Evolutionary conservation across 225 moss, liverwort and hornwort species (phyloP).

Genomic region (Pleurozium schreberi): DNA sequence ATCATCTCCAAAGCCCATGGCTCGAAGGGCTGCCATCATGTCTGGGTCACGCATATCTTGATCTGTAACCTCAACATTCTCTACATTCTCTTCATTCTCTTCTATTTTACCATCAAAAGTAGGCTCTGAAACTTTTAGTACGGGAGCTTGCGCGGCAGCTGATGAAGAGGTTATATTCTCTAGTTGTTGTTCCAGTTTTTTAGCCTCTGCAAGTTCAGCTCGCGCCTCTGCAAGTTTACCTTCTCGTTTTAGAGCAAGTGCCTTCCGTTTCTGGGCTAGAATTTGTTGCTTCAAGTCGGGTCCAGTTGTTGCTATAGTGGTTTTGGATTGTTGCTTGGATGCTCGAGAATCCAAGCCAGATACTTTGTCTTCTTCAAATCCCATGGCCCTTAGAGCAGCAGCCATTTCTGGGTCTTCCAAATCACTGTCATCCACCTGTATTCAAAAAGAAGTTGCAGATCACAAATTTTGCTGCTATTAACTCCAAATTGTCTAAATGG

Average conservation of each 20-base stretch:
- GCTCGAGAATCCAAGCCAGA: conserved; percentile 18
- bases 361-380: conserved; percentile 39
- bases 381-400: conserved; percentile 81
- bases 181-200: conserved; percentile 59
- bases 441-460: conserved; percentile 9
- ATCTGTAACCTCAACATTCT: conserved; percentile 51
- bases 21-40: conserved; percentile 55
- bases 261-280: conserved; percentile 67
- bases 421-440: conserved; percentile 70
- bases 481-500: too few species aligned
- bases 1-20: conserved; percentile 74
- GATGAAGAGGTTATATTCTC: conserved; percentile 8
- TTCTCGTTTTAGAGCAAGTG: conserved; percentile 71
- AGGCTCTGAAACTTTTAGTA: not conserved
- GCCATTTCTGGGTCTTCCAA: conserved; percentile 80
- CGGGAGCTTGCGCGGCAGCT: not conserved
- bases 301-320: not conserved
- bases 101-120: conserved; percentile 7
- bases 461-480: not conserved
- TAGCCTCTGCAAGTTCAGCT: conserved; percentile 70
- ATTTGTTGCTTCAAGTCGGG: conserved; percentile 53
- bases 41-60: conserved; percentile 62
- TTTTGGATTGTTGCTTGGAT: conserved; percentile 8
- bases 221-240: conserved; percentile 73
- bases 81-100: conserved; percentile 26